A percentile compares a stretch with the other conserved stretches of the same genome.
These are phyloP conservation scores for Boletus rubescentipes DNA, from an alignment of 768 basidiomycete species.

Conservation along the genomic window DNA sequence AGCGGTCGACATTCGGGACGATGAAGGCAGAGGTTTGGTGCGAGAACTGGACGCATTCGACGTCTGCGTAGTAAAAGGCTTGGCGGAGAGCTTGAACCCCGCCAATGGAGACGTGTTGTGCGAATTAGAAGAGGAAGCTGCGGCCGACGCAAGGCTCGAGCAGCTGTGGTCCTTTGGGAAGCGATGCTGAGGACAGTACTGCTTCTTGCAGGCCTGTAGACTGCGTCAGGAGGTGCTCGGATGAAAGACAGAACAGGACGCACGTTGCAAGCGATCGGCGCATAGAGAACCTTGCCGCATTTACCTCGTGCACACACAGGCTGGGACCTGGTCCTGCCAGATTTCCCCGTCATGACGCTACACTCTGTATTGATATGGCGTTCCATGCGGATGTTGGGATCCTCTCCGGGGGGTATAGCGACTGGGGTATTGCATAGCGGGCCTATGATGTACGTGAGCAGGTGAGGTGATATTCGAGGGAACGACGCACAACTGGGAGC, in stretches of 20 bases:
- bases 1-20: conserved; percentile 12
- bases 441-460: conserved; percentile 39
- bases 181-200: conserved; percentile 78
- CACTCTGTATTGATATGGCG: conserved; percentile 67
- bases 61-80: neutral
- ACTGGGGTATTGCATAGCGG: conserved; percentile 78
- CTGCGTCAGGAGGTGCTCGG: neutral
- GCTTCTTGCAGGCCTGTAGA: conserved; percentile 61
- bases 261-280: conserved; percentile 74
- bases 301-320: conserved; percentile 60
- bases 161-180: conserved; percentile 76
- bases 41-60: conserved; percentile 8
- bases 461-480: neutral
- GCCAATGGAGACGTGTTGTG: neutral
- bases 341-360: conserved; percentile 64
- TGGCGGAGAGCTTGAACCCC: conserved; percentile 7
- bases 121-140: conserved; percentile 14
- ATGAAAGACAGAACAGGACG: conserved; percentile 30
- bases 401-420: conserved; percentile 71
- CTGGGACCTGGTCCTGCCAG: conserved; percentile 43
- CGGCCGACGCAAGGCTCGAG: conserved; percentile 17
- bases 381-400: conserved; percentile 83
- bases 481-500: conserved; percentile 66
- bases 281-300: conserved; percentile 73
- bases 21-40: neutral